A percentile compares a stretch with the other conserved stretches of the same genome.
phyloP scores from a whole-genome alignment of 148 eudicot genomes.

The Arbutus unedo region DNA sequence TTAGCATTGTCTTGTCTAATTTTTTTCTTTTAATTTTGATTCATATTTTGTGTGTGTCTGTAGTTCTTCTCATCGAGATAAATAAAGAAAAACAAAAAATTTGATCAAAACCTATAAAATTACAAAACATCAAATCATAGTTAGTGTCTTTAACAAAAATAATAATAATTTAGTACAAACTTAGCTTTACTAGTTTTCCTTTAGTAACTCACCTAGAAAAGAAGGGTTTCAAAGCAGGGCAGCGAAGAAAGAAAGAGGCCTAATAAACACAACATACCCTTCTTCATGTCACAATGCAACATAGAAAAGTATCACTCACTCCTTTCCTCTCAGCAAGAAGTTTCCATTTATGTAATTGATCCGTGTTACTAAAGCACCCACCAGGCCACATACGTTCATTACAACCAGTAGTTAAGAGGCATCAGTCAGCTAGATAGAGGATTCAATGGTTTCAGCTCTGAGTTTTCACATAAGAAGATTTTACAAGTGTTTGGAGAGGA shows the following conservation, averaged over 20 bases:
- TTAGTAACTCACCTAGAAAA: too few relatives aligned
- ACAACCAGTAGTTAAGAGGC: background rate
- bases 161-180: too few relatives aligned
- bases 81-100: too few relatives aligned
- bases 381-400: background rate
- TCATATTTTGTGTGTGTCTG: too few relatives aligned
- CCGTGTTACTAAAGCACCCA: background rate
- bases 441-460: background rate
- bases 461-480: background rate
- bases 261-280: background rate
- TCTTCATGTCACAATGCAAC: background rate
- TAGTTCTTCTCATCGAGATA: too few relatives aligned
- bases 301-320: background rate
- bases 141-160: too few relatives aligned
- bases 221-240: too few relatives aligned
- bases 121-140: too few relatives aligned
- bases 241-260: background rate
- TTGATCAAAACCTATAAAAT: too few relatives aligned
- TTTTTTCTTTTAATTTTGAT: too few relatives aligned
- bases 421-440: background rate
- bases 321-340: background rate
- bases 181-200: too few relatives aligned
- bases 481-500: constrained; percentile 65
- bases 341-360: background rate
- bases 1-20: too few relatives aligned